Conservation (phyloP, 1,284 basidiomycete genomes). For the Polyporus tsugae region DNA sequence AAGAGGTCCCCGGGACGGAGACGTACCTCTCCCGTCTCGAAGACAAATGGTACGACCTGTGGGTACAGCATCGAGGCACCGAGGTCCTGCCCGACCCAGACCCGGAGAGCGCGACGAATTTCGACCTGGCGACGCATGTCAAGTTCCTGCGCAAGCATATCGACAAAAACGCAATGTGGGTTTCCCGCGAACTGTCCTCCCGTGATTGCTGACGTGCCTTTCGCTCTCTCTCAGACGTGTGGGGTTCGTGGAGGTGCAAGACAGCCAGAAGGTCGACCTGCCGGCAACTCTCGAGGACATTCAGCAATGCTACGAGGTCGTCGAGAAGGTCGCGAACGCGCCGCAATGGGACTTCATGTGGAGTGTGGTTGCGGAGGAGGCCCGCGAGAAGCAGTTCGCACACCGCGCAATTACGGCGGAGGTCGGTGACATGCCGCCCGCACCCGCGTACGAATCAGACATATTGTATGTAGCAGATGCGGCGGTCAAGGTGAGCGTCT, state of each 20-base stretch:
- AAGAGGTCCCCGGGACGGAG: slow-evolving; percentile 70
- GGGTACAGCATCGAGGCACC: slow-evolving; percentile 75
- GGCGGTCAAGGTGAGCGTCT: slow-evolving; percentile 68
- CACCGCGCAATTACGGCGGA: slow-evolving; percentile 63
- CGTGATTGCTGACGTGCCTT: slow-evolving; percentile 4
- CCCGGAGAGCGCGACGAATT: slow-evolving; percentile 71
- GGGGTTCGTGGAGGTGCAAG: slow-evolving; percentile 58
- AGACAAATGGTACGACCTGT: slow-evolving; percentile 82
- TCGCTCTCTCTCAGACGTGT: slow-evolving; percentile 54
- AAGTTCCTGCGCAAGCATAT: slow-evolving; percentile 82
- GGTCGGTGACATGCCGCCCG: slow-evolving; percentile 48
- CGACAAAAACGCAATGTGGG: slow-evolving; percentile 87
- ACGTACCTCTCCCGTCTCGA: slow-evolving; percentile 83
- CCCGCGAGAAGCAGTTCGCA: slow-evolving; percentile 74
- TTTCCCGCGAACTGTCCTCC: slow-evolving; percentile 29
- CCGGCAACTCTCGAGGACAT: slow-evolving; percentile 59
- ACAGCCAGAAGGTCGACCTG: slow-evolving; percentile 48
- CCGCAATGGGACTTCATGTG: slow-evolving; percentile 79
- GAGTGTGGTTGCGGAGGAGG: slow-evolving; percentile 74
- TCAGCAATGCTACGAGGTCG: slow-evolving; percentile 54
- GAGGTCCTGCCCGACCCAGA: slow-evolving; percentile 76
- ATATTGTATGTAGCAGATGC: slow-evolving; percentile 65
- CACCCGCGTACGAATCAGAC: slow-evolving; percentile 45
- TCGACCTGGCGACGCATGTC: slow-evolving; percentile 80
- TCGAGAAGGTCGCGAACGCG: slow-evolving; percentile 50